Evolutionary conservation across 176 grass and related monocot species (phyloP), one percentile per base, ranked within the genome.

Genomic region (Zizania latifolia): DNA sequence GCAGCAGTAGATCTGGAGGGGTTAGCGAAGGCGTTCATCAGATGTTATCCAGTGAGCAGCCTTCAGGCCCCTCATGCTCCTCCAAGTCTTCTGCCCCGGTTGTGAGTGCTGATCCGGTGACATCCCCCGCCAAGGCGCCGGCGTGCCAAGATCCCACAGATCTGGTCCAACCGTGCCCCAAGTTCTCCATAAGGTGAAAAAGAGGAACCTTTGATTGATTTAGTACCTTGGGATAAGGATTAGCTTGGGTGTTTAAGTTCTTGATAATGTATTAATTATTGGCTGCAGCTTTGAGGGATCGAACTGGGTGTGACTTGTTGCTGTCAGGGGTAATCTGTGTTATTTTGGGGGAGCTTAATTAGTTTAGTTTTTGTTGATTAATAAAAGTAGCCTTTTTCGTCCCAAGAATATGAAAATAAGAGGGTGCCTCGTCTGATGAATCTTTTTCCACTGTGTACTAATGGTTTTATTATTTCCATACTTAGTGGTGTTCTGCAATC

Each of bases 101-200:
- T 81, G 87, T 64, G 56, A 77, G 69, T 24, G 62, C 78, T 83
- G 79, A 87, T 80, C 83, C 82, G 62, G 75, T 55, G 44, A 80
- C 71, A 68, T 77, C 78, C 41, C 19, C 9, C 58, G 41, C 68
- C 11, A 53, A 74, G 33, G 41, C 22, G 43, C 27, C 68, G 60
- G 41, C 74, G 62, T 41, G 53, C 40, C 55, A 81, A 74, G 90
- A 77, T 80, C 74, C 82, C 58, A 54, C 58, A 73, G 93, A 90
- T 75, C 75, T 87, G 65, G 87, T 85, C 39, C 68, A 80, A 84
- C 84, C 82, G 29, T 70, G 58, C 64, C 82, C 89, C 76, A 88
- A 88, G 36, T 99, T 99, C 82, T 99, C 89, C 27, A 99, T 99
- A 84, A 92, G 95, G 95, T 95, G 86, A 92, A 59, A 79, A 53